Evolutionary conservation across 2,329 filamentous ascomycete species (phyloP), one percentile per base, ranked within the genome.

Genomic region (Lanzia echinophila): DNA sequence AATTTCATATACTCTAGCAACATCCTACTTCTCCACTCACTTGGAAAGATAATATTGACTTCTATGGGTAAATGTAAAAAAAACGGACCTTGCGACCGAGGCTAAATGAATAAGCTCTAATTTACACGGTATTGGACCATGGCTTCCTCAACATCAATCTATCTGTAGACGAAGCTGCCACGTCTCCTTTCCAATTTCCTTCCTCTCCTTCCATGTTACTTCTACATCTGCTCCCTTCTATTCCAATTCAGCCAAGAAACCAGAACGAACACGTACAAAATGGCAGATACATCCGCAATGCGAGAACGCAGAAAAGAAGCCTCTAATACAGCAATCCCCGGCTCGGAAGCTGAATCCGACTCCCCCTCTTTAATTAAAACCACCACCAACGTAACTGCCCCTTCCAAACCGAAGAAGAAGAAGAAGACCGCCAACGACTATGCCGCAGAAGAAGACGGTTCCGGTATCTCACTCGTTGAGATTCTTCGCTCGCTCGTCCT

Each of bases 401-500:
- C 51, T 22, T 13, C 10, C 6, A 43, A 19, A 20, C 4, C 31
- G 13, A 50, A 43, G 22, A 49, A 50, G 36, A 17, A 17, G 31
- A 55, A 42, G 20, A 43, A 52, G 46, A 39, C 12, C 28, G 38
- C 17, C 33, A 46, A 19, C 3, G 41, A 34, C 33, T 56, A 61
- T 7, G 57, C 56, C n/a, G 56, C 61, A 47, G 60, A 57, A 49
- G 65, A 67, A 56, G 65, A 68, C 47, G 54, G 50, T 12, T 43
- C 56, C 3, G 42, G 50, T 8, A 57, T 67, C 53, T 58, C 60
- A 2, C n/a, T 62, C 3, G 48, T 67, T 8, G 66, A 68, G 36
- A 50, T 64, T 6, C 44, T 62, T 4, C 61, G 66, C 22, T 56
- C 60, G 0, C 38, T 68, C n/a, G 62, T 61, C 13, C 65, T 68